These are phyloP conservation scores for Yamadazyma sp. DNA, from an alignment of 805 yeast genomes.

Conservation along the genomic window DNA sequence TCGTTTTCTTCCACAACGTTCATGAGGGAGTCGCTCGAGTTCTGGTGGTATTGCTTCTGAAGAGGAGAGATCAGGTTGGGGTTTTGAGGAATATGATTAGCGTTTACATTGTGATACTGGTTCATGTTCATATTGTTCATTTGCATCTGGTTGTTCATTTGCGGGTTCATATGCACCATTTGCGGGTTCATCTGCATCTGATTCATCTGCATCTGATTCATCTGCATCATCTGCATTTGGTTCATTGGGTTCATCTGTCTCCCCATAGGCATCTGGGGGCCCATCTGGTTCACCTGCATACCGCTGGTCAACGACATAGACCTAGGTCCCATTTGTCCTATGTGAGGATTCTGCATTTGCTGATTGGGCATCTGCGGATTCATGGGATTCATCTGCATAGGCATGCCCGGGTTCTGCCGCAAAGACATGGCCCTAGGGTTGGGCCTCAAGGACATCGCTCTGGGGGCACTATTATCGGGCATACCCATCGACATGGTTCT, in stretches of 20 bases:
- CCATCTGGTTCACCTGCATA: constrained; percentile 11
- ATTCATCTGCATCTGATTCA: constrained; percentile 4
- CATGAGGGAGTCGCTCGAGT: constrained; percentile 33
- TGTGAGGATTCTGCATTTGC: not conserved
- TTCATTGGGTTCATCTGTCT: constrained; percentile 6
- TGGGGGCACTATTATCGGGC: constrained; percentile 23
- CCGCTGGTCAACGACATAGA: constrained; percentile 7
- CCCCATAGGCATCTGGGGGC: constrained; percentile 3
- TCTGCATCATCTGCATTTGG: not conserved
- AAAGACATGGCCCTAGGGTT: constrained; percentile 31
- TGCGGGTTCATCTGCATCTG: constrained; percentile 1
- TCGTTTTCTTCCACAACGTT: constrained; percentile 39
- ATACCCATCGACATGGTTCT: constrained; percentile 21
- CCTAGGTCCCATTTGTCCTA: constrained; percentile 3
- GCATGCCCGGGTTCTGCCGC: constrained; percentile 6
- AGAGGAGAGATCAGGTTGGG: no score
- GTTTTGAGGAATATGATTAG: no score
- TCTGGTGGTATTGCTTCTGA: not conserved
- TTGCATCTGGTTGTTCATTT: not conserved
- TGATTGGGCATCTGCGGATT: constrained; percentile 4
- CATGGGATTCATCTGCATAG: constrained; percentile 4
- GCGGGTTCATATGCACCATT: constrained; percentile 9
- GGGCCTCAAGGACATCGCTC: constrained; percentile 30
- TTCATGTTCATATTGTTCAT: constrained; percentile 3
- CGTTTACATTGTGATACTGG: no score